Evolutionary conservation across 257 asterid species (phyloP).

Genomic region (Perilla frutescens): DNA sequence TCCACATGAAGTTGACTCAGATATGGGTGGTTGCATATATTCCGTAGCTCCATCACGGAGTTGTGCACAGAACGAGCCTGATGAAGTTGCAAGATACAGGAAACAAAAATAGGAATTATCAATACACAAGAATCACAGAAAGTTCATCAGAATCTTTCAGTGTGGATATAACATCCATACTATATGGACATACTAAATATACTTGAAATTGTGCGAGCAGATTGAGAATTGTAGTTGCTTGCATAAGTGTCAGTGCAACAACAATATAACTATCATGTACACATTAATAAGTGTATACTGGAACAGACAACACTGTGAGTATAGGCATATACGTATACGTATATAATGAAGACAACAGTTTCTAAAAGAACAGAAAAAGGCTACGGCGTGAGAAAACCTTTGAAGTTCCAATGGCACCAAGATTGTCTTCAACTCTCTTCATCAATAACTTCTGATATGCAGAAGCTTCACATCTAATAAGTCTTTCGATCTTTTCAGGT

Average conservation of each 20-base stretch:
- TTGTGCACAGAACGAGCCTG: conserved; percentile 97
- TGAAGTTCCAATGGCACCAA: conserved; percentile 93
- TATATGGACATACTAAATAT: neutral
- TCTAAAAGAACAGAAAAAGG: conserved; percentile 24
- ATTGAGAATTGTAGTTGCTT: neutral
- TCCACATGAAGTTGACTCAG: conserved; percentile 99
- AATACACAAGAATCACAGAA: neutral
- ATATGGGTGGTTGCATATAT: conserved; percentile 98
- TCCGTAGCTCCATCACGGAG: conserved; percentile 98
- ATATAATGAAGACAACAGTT: conserved; percentile 19
- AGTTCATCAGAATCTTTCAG: conserved; percentile 22
- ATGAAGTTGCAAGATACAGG: conserved; percentile 34
- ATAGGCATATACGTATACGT: neutral
- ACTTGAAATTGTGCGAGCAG: neutral
- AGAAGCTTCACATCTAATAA: conserved; percentile 97
- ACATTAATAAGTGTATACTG: conserved; percentile 17
- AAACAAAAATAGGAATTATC: conserved; percentile 17
- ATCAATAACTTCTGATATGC: conserved; percentile 92
- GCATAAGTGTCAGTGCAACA: neutral
- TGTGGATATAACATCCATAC: neutral
- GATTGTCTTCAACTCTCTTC: conserved; percentile 98
- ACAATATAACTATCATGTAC: conserved; percentile 1
- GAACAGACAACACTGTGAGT: conserved; percentile 17
- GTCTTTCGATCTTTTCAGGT: conserved; percentile 96
- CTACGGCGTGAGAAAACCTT: conserved; percentile 58